These are phyloP conservation scores for Nissolia schottii DNA, from an alignment of 306 rosid species.

Conservation along the genomic window DNA sequence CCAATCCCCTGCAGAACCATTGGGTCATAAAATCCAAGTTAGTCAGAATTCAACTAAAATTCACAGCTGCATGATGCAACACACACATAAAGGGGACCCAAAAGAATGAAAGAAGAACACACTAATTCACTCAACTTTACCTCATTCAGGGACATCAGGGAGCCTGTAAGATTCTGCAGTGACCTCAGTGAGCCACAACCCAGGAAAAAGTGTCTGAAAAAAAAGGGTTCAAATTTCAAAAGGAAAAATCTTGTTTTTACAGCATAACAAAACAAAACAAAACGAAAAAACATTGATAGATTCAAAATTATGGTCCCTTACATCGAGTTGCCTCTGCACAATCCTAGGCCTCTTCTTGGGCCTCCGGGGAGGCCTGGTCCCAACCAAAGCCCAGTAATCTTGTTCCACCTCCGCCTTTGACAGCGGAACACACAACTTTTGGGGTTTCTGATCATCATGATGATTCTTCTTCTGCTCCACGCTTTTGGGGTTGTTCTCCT, in stretches of 20 bases:
- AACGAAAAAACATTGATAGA: background rate
- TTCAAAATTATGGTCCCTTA: background rate
- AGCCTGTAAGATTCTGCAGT: slow-evolving; percentile 42
- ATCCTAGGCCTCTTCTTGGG: slow-evolving; percentile 24
- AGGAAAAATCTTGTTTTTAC: background rate
- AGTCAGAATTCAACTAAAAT: background rate
- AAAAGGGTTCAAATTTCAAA: background rate
- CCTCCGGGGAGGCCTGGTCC: slow-evolving; percentile 24
- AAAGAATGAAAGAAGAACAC: background rate
- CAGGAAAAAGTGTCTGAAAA: slow-evolving; percentile 44
- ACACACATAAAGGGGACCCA: background rate
- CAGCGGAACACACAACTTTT: slow-evolving; percentile 26
- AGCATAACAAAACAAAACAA: background rate
- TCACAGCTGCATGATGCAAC: background rate
- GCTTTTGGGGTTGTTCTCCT: background rate
- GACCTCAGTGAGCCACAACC: slow-evolving; percentile 37
- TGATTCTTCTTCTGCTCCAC: slow-evolving; percentile 9
- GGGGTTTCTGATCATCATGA: background rate
- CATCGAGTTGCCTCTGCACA: slow-evolving; percentile 36
- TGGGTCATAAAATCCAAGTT: background rate
- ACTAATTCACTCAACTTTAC: background rate
- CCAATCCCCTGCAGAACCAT: slow-evolving; percentile 4
- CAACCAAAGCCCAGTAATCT: slow-evolving; percentile 34
- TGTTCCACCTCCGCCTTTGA: slow-evolving; percentile 41
- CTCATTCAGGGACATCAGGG: slow-evolving; percentile 37